A percentile compares a stretch with the other conserved stretches of the same genome.
phyloP scores from a whole-genome alignment of 2,329 filamentous ascomycete species.

The Scedosporium dehoogii region DNA sequence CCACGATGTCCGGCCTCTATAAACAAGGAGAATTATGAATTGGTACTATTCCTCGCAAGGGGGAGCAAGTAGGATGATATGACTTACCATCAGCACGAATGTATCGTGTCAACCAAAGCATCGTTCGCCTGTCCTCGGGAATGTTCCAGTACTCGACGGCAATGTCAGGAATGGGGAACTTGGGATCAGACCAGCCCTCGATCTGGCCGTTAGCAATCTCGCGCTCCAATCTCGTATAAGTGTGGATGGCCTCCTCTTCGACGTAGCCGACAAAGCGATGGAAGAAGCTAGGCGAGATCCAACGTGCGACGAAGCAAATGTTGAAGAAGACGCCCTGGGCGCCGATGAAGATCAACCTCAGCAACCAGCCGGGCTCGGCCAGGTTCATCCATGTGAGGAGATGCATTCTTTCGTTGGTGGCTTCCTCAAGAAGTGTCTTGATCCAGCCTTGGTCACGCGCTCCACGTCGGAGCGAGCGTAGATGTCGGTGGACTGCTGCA shows the following conservation, averaged over 20 bases:
- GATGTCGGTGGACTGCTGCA: slow-evolving; percentile 83
- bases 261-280: slow-evolving; percentile 96
- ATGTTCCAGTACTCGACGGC: slow-evolving; percentile 90
- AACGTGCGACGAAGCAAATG: slow-evolving; percentile 78
- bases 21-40: slow-evolving; percentile 5
- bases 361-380: slow-evolving; percentile 65
- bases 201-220: slow-evolving; percentile 80
- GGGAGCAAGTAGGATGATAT: not conserved
- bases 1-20: slow-evolving; percentile 78
- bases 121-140: slow-evolving; percentile 70
- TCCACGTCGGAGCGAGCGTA: slow-evolving; percentile 73
- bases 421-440: slow-evolving; percentile 81
- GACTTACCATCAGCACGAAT: slow-evolving; percentile 62
- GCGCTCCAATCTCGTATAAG: slow-evolving; percentile 79
- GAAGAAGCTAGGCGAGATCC: slow-evolving; percentile 75
- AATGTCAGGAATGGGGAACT: slow-evolving; percentile 74
- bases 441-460: slow-evolving; percentile 97
- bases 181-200: slow-evolving; percentile 63
- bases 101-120: slow-evolving; percentile 81
- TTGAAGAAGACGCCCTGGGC: slow-evolving; percentile 98
- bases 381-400: slow-evolving; percentile 88
- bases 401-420: slow-evolving; percentile 91
- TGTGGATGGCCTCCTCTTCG: slow-evolving; percentile 93
- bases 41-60: no score
- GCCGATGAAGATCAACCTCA: slow-evolving; percentile 83